Evolutionary conservation across 306 rosid genomes (phyloP).

Genomic region (Vigna reflexopilosa): DNA sequence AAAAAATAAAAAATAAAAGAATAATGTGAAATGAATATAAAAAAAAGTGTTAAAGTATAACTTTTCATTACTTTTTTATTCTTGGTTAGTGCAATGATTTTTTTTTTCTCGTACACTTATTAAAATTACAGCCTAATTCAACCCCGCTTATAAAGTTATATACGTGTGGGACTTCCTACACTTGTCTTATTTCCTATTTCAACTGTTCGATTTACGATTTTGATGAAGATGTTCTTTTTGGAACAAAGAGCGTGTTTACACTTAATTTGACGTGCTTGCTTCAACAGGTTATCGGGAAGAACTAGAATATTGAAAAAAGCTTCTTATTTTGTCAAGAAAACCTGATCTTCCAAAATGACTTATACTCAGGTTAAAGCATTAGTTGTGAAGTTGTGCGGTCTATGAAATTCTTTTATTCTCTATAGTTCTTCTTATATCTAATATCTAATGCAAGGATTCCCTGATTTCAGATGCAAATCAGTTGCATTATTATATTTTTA

Average conservation of each 20-base stretch:
- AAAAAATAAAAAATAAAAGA: no score
- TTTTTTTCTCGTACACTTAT: neutral
- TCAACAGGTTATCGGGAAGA: slow-evolving; percentile 48
- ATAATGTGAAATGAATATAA: no score
- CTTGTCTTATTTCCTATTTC: neutral
- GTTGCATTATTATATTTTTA: slow-evolving; percentile 6
- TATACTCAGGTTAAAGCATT: slow-evolving; percentile 31
- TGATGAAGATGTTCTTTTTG: slow-evolving; percentile 18
- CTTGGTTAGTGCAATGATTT: slow-evolving; percentile 4
- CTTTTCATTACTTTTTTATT: neutral
- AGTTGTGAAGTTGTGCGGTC: slow-evolving; percentile 21
- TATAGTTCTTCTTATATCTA: slow-evolving; percentile 4
- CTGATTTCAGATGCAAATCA: slow-evolving; percentile 19
- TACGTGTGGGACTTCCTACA: no score
- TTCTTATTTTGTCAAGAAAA: slow-evolving; percentile 17
- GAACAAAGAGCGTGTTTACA: slow-evolving; percentile 2
- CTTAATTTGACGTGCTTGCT: slow-evolving; percentile 37
- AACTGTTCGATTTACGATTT: slow-evolving; percentile 9
- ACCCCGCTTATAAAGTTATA: no score
- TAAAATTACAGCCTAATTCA: no score
- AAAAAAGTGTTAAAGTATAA: no score
- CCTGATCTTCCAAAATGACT: slow-evolving; percentile 34
- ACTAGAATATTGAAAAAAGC: slow-evolving; percentile 15
- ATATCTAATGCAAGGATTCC: slow-evolving; percentile 9
- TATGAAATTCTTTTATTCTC: slow-evolving; percentile 35